Evolutionary conservation across 441 rosid species (phyloP).

Genomic region (Raphanus hybrid): DNA sequence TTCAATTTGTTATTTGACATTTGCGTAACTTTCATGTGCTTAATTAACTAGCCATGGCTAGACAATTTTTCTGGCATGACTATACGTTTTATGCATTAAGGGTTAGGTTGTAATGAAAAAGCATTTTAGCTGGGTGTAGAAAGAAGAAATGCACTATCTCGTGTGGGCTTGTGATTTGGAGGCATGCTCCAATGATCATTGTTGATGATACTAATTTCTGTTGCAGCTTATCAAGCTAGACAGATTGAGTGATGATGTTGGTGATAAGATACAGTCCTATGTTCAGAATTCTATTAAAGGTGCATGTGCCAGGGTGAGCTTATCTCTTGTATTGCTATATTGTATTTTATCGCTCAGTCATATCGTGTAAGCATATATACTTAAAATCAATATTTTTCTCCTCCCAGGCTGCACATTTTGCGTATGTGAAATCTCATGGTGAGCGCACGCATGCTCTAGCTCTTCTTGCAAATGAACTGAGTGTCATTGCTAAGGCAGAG

Average conservation of each 20-base stretch:
- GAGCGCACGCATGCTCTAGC: constrained; percentile 78
- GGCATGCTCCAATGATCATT: constrained; percentile 20
- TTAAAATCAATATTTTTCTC: constrained; percentile 22
- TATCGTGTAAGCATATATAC: constrained; percentile 7
- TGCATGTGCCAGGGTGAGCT: constrained; percentile 76
- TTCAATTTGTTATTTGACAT: constrained; percentile 6
- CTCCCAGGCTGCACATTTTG: constrained; percentile 66
- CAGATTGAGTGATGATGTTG: constrained; percentile 50
- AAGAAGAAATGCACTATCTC: constrained; percentile 16
- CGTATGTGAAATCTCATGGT: constrained; percentile 63
- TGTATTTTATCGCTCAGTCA: constrained; percentile 1
- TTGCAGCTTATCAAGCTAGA: constrained; percentile 62
- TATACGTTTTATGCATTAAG: constrained; percentile 1
- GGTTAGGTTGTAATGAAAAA: constrained; percentile 17
- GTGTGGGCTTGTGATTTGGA: constrained; percentile 11
- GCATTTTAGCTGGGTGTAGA: constrained; percentile 27
- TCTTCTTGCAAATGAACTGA: constrained; percentile 84
- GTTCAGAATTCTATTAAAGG: constrained; percentile 78
- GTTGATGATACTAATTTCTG: constrained; percentile 30
- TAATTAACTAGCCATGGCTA: constrained; percentile 16
- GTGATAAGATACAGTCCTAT: constrained; percentile 58
- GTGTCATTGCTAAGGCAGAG: constrained; percentile 81
- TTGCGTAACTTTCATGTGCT: constrained; percentile 8
- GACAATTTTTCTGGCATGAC: constrained; percentile 21
- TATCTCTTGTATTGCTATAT: constrained; percentile 28